Conservation (phyloP, 2,329 filamentous ascomycete genomes). For the Aspergillus vadensis region DNA sequence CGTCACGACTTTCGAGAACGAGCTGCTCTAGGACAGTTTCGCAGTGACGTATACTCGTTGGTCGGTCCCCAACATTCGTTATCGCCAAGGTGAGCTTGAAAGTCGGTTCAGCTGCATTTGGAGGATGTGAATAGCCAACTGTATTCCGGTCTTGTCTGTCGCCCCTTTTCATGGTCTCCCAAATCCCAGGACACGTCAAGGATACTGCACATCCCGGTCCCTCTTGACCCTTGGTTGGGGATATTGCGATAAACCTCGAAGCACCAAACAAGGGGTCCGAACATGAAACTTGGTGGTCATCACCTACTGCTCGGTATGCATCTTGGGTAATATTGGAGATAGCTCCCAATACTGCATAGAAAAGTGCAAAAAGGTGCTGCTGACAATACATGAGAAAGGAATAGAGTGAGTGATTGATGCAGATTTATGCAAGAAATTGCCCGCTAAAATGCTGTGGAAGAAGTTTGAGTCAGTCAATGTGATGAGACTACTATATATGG, state of each 20-base stretch:
- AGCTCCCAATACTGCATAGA: background rate
- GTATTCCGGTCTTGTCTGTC: background rate
- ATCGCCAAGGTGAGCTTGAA: constrained; percentile 1
- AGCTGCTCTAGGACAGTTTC: background rate
- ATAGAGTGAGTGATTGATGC: background rate
- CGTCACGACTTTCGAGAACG: background rate
- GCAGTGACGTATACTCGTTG: background rate
- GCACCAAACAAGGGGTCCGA: background rate
- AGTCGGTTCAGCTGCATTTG: background rate
- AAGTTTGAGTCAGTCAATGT: background rate
- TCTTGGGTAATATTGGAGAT: constrained; percentile 5
- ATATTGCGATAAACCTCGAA: background rate
- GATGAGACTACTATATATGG: background rate
- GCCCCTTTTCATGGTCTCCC: too few relatives aligned
- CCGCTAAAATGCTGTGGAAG: background rate
- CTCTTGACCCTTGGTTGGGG: background rate
- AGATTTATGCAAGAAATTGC: background rate
- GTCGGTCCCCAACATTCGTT: background rate
- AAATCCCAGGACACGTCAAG: background rate
- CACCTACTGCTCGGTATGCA: background rate
- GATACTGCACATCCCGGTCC: background rate
- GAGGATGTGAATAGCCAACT: background rate
- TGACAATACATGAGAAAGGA: constrained; percentile 3
- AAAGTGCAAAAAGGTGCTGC: background rate
- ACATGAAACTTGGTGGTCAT: background rate